Evolutionary conservation across 768 basidiomycete genomes (phyloP), one percentile per base, ranked within the genome.

Genomic region (Phylloporus sp.): DNA sequence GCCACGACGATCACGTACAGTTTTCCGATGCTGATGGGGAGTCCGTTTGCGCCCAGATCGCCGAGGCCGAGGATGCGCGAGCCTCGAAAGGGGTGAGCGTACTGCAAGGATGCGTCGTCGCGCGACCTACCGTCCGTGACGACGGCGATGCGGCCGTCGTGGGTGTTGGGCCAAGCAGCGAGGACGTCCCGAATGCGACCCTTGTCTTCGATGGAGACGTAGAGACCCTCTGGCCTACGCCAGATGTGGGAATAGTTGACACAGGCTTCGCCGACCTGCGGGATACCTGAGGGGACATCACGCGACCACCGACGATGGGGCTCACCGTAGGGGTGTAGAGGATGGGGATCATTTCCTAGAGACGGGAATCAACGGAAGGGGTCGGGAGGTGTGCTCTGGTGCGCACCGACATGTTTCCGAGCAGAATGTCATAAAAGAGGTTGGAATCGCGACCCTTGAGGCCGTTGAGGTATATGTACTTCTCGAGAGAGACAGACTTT

Each of bases 61-160:
- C 71, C 79, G 7, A 88, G 75, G 46, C 87, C 86, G 24, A 90
- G 77, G 49, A 90, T 88, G 17, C 87, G 76, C 9, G 81, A 83
- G 42, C 79, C 84, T 53, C 2, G 6, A 8, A 10, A n/a, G 1
- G 26, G 5, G 6, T 35, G 9, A 42, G 29, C 8, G 18, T 20
- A n/a, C 14, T 7, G 6, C 21, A n/a, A 14, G 37, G 11, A n/a
- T n/a, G n/a, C n/a, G n/a, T n/a, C 15, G 34, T 9, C 6, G 7
- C 3, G 22, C 24, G 38, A 49, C 56, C 22, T 53, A 67, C 86
- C 86, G 59, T 90, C 86, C 6, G 86, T 89, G 44, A 90, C 85
- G 49, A 90, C 86, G 32, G 81, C 75, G 57, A 90, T 87, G 33
- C 82, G 76, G 3, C 78, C 62, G 10, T 69, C 66, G 41, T 67